A percentile compares a stretch with the other conserved stretches of the same genome.
Evolutionary conservation across 768 basidiomycete genomes (phyloP).

Genomic region (Rhizopogon rudus): DNA sequence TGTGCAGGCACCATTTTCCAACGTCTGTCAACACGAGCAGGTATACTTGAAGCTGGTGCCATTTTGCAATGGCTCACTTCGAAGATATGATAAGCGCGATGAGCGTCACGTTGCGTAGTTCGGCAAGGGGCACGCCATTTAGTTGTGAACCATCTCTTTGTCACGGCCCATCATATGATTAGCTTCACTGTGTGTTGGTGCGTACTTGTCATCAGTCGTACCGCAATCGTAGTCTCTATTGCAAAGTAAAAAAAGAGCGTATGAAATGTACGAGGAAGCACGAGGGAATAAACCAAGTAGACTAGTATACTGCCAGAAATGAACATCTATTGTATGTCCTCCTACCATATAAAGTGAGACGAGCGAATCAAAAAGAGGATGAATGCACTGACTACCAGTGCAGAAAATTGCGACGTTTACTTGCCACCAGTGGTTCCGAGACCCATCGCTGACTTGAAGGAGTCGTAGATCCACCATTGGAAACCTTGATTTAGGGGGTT

Average conservation of each 20-base stretch:
- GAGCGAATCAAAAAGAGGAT: not conserved
- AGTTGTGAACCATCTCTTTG: too few relatives aligned
- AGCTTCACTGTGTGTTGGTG: too few relatives aligned
- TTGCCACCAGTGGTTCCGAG: slow-evolving; percentile 88
- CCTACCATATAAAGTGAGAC: slow-evolving; percentile 1
- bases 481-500: slow-evolving; percentile 45
- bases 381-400: not conserved
- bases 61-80: too few relatives aligned
- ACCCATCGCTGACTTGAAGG: slow-evolving; percentile 80
- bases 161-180: too few relatives aligned
- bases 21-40: too few relatives aligned
- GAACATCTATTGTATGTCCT: slow-evolving; percentile 9
- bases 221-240: slow-evolving; percentile 1
- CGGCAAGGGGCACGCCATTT: too few relatives aligned
- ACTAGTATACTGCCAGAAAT: not conserved
- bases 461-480: slow-evolving; percentile 95
- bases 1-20: too few relatives aligned
- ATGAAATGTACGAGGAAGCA: not conserved
- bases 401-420: slow-evolving; percentile 33
- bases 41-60: too few relatives aligned
- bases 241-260: not conserved
- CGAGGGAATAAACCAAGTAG: not conserved
- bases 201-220: not conserved
- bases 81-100: too few relatives aligned
- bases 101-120: too few relatives aligned